Conservation (phyloP, 2,329 filamentous ascomycete species). For the Pseudogymnoascus sp. region DNA sequence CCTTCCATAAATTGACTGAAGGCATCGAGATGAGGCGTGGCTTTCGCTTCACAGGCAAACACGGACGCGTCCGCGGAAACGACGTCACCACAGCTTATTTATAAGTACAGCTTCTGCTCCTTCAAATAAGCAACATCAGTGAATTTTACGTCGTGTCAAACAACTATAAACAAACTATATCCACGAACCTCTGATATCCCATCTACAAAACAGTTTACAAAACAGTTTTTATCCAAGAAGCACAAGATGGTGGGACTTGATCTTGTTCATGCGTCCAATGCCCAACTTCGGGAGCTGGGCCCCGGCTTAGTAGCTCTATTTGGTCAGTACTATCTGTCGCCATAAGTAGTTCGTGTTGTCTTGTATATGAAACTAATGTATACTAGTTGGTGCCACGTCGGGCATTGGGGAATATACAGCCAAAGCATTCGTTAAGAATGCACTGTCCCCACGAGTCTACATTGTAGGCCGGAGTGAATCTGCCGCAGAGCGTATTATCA, state of each 20-base stretch:
- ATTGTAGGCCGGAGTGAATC: conserved; percentile 40
- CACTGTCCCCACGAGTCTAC: conserved; percentile 37
- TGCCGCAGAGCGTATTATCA: conserved; percentile 34
- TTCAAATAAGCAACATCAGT: neutral
- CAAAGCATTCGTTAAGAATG: conserved; percentile 36
- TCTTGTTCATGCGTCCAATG: conserved; percentile 24
- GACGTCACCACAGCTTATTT: neutral
- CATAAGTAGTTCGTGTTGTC: neutral
- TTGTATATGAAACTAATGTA: neutral
- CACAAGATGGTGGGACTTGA: conserved; percentile 23
- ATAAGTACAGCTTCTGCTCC: neutral
- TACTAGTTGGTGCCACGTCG: conserved; percentile 37
- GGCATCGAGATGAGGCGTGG: neutral
- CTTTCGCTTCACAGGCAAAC: conserved; percentile 1
- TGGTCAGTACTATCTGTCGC: conserved; percentile 14
- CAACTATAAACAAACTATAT: neutral
- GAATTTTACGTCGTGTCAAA: neutral
- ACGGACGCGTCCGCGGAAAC: neutral
- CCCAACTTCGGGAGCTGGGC: conserved; percentile 23
- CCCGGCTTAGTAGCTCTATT: conserved; percentile 26
- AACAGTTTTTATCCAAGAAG: neutral
- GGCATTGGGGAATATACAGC: conserved; percentile 44
- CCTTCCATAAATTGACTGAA: neutral
- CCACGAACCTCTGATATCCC: neutral
- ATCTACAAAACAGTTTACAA: neutral